phyloP scores from a whole-genome alignment of 2,329 filamentous ascomycete species.

The Chaetomiaceae sp. region DNA sequence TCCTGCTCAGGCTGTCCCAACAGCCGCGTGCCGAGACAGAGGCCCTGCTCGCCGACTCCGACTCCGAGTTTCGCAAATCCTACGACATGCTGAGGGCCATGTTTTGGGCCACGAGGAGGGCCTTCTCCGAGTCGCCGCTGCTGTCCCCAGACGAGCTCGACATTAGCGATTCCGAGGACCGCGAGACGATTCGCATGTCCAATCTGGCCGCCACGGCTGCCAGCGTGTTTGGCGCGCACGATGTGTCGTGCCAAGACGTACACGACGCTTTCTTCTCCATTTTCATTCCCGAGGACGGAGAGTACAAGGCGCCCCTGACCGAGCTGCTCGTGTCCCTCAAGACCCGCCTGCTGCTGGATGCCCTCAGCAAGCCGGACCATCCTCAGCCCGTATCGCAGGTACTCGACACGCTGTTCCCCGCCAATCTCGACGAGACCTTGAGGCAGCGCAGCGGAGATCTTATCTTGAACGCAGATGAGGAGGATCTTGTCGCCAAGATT shows the following conservation, averaged over 20 bases:
- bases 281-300: conserved; percentile 37
- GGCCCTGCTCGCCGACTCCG: conserved; percentile 28
- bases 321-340: conserved; percentile 46
- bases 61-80: conserved; percentile 34
- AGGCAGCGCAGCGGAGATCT: conserved; percentile 39
- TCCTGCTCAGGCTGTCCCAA: conserved; percentile 35
- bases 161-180: conserved; percentile 36
- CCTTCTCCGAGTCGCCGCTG: conserved; percentile 34
- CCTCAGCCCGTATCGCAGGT: conserved; percentile 40
- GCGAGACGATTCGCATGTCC: conserved; percentile 42
- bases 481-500: conserved; percentile 41
- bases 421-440: conserved; percentile 50
- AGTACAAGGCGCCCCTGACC: conserved; percentile 37
- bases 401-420: conserved; percentile 52
- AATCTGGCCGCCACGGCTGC: conserved; percentile 46
- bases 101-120: conserved; percentile 31
- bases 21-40: conserved; percentile 31
- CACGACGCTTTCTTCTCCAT: conserved; percentile 45
- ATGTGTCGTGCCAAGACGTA: conserved; percentile 38
- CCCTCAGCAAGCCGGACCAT: conserved; percentile 46
- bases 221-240: conserved; percentile 37
- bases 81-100: conserved; percentile 33
- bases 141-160: conserved; percentile 36
- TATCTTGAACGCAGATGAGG: conserved; percentile 51
- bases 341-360: conserved; percentile 49